These are phyloP conservation scores for Cytidiella melzeri DNA, from an alignment of 768 basidiomycete species.

Conservation along the genomic window DNA sequence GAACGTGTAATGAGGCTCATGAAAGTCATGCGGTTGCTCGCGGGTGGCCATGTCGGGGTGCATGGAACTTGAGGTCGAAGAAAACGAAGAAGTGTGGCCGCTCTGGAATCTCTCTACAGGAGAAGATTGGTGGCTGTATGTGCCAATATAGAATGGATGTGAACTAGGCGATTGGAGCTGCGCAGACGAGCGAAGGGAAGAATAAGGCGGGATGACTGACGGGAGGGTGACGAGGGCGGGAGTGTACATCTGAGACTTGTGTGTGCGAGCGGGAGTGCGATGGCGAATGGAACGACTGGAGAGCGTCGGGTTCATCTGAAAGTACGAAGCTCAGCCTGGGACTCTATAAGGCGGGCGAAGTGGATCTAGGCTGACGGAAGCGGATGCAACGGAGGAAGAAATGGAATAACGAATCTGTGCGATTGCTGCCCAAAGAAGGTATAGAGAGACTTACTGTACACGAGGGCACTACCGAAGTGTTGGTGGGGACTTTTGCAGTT, in stretches of 20 bases:
- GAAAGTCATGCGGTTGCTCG: neutral
- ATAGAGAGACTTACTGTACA: neutral
- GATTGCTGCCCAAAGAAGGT: neutral
- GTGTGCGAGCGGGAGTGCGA: neutral
- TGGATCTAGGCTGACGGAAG: neutral
- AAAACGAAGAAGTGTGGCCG: conserved; percentile 5
- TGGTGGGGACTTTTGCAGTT: neutral
- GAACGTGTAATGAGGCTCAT: conserved; percentile 1
- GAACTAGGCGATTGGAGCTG: neutral
- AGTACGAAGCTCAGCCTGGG: neutral
- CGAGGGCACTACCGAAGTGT: neutral
- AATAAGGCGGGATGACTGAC: neutral
- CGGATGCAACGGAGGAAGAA: neutral
- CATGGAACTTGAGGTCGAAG: conserved; percentile 1
- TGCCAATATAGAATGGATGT: neutral
- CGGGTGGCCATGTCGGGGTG: neutral
- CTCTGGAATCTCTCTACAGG: conserved; percentile 1
- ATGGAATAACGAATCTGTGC: neutral
- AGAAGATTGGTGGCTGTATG: neutral
- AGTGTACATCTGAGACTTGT: neutral
- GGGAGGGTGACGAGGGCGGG: neutral
- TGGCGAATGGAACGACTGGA: neutral
- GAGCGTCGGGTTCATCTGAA: conserved; percentile 3
- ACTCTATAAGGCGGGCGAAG: conserved; percentile 1
- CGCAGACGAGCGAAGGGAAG: conserved; percentile 6